Conservation (phyloP, 129 eudicot genomes). For the Apium graveolens region DNA sequence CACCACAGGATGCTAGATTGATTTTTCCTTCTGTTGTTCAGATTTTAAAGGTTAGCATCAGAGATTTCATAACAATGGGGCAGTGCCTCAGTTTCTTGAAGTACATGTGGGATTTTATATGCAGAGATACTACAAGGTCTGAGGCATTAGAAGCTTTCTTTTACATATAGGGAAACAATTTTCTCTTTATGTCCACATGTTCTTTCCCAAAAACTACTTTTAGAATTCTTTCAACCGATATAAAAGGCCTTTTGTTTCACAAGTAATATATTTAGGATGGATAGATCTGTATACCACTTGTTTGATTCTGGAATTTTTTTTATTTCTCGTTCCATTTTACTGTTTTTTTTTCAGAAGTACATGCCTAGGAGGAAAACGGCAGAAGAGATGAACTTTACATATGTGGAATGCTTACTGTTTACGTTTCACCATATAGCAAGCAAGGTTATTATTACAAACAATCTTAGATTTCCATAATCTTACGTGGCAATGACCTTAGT, state of each 20-base stretch:
- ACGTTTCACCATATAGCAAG: constrained; percentile 86
- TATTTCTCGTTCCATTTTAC: neutral
- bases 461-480: constrained; percentile 4
- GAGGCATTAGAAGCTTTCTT: neutral
- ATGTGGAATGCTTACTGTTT: constrained; percentile 78
- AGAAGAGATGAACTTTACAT: constrained; percentile 92
- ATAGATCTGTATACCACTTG: neutral
- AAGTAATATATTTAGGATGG: too few species aligned
- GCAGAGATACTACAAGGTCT: neutral
- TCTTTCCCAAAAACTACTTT: neutral
- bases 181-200: neutral
- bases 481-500: neutral
- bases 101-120: neutral
- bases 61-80: neutral
- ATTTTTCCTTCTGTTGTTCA: constrained; percentile 75
- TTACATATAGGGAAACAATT: neutral
- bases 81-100: neutral
- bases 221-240: neutral
- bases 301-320: neutral
- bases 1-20: constrained; percentile 84
- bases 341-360: constrained; percentile 47
- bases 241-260: neutral
- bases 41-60: constrained; percentile 56
- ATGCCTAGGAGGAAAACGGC: constrained; percentile 83
- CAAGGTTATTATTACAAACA: constrained; percentile 39